Percentiles rank a stretch among this genome's conserved stretches.
Conservation (phyloP, 2,329 filamentous ascomycete genomes). For the Colletotrichum sp. region DNA sequence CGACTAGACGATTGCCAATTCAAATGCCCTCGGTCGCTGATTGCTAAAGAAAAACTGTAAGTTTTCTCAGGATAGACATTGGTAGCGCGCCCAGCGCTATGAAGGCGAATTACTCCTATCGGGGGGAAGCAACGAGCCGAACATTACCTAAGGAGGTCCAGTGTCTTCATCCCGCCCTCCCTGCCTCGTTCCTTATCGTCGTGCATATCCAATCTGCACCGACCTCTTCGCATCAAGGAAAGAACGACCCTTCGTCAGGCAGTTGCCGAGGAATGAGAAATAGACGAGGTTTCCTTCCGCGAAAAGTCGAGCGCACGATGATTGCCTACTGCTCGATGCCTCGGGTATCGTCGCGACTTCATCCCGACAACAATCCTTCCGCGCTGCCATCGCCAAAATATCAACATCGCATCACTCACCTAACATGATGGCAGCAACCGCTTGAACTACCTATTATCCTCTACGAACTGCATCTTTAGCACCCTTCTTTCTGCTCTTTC, state of each 20-base stretch:
- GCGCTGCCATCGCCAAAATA: not conserved
- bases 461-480: not conserved
- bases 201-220: not conserved
- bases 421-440: not conserved
- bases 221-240: not conserved
- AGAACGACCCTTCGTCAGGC: not conserved
- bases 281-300: not conserved
- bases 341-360: not conserved
- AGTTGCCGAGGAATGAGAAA: not conserved
- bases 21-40: rapidly evolving
- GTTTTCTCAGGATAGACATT: not conserved
- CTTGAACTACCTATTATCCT: not conserved
- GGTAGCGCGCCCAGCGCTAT: not conserved
- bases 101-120: not conserved
- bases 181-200: not conserved
- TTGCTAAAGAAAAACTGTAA: not conserved
- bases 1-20: not conserved
- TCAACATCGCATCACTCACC: not conserved
- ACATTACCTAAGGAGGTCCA: not conserved
- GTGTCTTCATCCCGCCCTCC: not conserved
- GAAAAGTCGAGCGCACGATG: not conserved
- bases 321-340: not conserved
- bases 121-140: not conserved
- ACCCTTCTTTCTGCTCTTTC: not conserved
- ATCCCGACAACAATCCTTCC: not conserved